Evolutionary conservation across 768 basidiomycete genomes (phyloP).

Genomic region (Phylloporus scabripes): DNA sequence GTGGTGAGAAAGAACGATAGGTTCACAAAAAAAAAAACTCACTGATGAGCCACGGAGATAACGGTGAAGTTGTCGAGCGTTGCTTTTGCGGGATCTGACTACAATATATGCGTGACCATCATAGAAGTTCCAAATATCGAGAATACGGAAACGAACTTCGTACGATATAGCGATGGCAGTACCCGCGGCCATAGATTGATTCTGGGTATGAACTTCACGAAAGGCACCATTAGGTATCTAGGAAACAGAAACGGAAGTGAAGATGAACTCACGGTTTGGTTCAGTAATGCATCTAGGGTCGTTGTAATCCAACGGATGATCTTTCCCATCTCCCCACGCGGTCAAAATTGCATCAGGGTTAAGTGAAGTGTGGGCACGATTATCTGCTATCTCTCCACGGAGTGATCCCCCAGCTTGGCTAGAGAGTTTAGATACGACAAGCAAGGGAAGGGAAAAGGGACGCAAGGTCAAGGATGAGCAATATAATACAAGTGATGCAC

Average conservation of each 20-base stretch:
- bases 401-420: background rate
- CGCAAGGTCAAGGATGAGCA: background rate
- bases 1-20: background rate
- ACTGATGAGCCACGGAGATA: background rate
- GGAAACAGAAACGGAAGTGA: background rate
- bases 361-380: slow-evolving; percentile 1
- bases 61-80: background rate
- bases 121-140: background rate
- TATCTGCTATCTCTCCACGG: slow-evolving; percentile 2
- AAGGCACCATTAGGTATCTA: background rate
- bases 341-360: too few relatives aligned
- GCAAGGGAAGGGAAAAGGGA: background rate
- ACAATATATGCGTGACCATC: background rate
- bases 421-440: background rate
- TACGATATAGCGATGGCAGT: slow-evolving; percentile 10
- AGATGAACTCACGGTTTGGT: slow-evolving; percentile 13
- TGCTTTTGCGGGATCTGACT: background rate
- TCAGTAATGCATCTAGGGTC: background rate
- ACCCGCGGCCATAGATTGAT: slow-evolving; percentile 7
- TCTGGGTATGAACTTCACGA: slow-evolving; percentile 12
- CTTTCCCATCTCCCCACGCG: too few relatives aligned
- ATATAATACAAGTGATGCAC: background rate
- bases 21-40: background rate
- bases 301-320: background rate
- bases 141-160: slow-evolving; percentile 4